Base-by-base conservation (phyloP, 345 rosid species). In the Corchorus olitorius region DNA sequence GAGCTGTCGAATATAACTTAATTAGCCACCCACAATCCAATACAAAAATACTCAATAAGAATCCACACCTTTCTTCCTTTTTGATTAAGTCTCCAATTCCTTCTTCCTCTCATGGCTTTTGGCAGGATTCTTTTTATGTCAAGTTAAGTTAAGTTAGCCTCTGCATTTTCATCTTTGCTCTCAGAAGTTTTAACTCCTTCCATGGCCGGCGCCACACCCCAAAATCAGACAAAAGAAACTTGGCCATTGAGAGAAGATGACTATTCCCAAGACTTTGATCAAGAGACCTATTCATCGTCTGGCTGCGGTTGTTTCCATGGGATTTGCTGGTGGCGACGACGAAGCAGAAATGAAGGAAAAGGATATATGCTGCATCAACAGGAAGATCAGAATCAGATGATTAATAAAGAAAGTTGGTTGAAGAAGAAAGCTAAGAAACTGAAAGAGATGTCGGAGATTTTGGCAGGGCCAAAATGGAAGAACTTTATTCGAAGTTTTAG, bases 391-490 rank as follows among this genome's bases (percentile, higher is more conserved):
- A 75, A 75, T 33, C 70, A 41, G 55, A 75, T 53, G 43, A 48
- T 4, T 0, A 64, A 79, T 0, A 64, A 79, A 59, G 89, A 79
- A 7, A 79, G 70, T 0, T 86, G 90, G 93, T 10, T 78, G 37
- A 66, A 20, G 61, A 78, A 45, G 49, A 87, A 77, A 68, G 72
- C 77, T 3, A 92, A 82, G 86, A 74, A 76, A 70, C 20, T 81
- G 1, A 82, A 77, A 46, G 89, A 85, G 58, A 48, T 86, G 2
- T 89, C 97, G 0, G 94, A 89, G 76, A 65, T 82, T 19, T 61
- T 86, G 22, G 89, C 91, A 15, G 89, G 91, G 41, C 92, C 91
- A 0, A 88, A 72, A 74, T 88, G 93, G 93, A 94, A 94, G 88
- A 87, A 83, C 65, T 80, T 90, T 10, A 85, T 92, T 17, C 61